Evolutionary conservation across 352 stramenopile genomes (phyloP), one percentile per base, ranked within the genome.

Genomic region (Globisporangium abappressorium): DNA sequence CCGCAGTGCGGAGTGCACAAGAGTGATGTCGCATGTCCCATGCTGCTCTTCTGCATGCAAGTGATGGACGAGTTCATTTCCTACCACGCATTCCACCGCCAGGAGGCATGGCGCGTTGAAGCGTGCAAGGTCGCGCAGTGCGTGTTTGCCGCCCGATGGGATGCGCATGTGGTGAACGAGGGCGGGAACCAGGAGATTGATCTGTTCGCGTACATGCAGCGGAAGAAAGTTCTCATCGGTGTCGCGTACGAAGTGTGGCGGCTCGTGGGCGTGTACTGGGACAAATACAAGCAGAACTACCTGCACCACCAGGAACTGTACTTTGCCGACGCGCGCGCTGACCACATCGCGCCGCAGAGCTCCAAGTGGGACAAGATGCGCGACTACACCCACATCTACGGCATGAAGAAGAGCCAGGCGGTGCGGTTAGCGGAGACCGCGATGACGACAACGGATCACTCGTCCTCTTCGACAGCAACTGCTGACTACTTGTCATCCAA

Each of bases 41-140:
- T 91, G 73, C 61, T 95, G 62, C 70, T 93, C 12, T 93, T 93
- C 60, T 90, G 79, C 38, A 69, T 93, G 15, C 85, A 94, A 67
- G 79, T 74, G 28, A 62, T 94, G 28, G 83, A 95, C 69, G 80
- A 94, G 65, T 92, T 89, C 63, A 80, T 95, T 49, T 72, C 78
- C 1, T 72, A 64, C 22, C 70, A 75, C 54, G 65, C 70, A 61
- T 74, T 76, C 62, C 64, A 73, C 47, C 69, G 47, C 0, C 65
- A 74, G 15, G 73, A 81, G 5, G 53, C 70, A 5, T 91, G 82
- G 65, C 69, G 82, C 57, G 66, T 89, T 2, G 64, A 77, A 51
- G 74, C 73, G 0, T 92, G 84, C 61, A 80, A 80, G 14, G 15
- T 92, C 1, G 83, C 85, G 36, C 76, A 85, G 8, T 68, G 75